Conservation (phyloP, 345 rosid genomes). For the Eucalyptus pauciflora region DNA sequence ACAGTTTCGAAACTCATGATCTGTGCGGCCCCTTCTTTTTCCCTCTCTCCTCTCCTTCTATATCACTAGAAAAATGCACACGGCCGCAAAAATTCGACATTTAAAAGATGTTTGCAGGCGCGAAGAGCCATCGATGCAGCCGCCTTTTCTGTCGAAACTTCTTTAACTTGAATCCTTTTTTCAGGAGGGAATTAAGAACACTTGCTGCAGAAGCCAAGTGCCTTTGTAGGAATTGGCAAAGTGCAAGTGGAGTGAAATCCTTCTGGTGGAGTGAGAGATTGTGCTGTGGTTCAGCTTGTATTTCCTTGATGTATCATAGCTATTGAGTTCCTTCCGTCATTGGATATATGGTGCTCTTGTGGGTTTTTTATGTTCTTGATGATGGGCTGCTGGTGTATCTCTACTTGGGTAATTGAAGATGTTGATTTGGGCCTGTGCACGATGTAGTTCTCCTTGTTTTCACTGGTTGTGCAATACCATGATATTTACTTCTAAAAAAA, state of each 20-base stretch:
- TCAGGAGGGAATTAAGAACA: neutral
- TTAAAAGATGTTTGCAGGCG: neutral
- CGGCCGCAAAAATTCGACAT: neutral
- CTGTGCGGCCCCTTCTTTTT: neutral
- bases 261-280: neutral
- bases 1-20: neutral
- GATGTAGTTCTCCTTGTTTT: neutral
- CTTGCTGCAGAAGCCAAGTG: neutral
- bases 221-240: neutral
- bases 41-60: neutral
- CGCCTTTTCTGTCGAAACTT: neutral
- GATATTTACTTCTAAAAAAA: neutral
- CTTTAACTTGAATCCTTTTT: fast-evolving
- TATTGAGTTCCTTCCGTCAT: neutral
- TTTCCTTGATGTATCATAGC: neutral
- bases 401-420: neutral
- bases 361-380: neutral
- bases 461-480: neutral
- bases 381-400: neutral
- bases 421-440: neutral
- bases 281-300: neutral
- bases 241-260: neutral
- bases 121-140: neutral
- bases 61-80: neutral
- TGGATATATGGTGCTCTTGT: neutral